Evolutionary conservation across 306 rosid genomes (phyloP).

Genomic region (Inga laurina): DNA sequence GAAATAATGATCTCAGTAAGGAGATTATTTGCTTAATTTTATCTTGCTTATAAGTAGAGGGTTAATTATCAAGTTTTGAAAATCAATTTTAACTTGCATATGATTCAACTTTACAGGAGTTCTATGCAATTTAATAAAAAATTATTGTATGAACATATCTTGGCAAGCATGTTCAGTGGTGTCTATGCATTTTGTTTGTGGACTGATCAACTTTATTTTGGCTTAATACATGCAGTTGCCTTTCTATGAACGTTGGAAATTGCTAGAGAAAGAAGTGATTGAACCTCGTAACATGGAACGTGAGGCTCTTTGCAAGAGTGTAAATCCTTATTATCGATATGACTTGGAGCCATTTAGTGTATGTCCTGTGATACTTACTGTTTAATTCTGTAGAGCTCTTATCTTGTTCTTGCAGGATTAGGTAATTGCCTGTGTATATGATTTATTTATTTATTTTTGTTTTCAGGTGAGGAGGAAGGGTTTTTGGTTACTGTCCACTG

Average conservation of each 20-base stretch:
- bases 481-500: conserved; percentile 94
- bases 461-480: conserved; percentile 97
- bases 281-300: conserved; percentile 94
- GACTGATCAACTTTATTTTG: conserved; percentile 28
- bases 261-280: conserved; percentile 97
- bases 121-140: neutral
- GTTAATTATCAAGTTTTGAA: neutral
- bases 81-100: neutral
- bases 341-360: conserved; percentile 97
- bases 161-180: conserved; percentile 16
- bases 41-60: neutral
- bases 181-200: conserved; percentile 11
- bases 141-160: neutral
- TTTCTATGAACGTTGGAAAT: conserved; percentile 91
- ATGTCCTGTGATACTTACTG: conserved; percentile 33
- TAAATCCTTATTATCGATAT: conserved; percentile 81
- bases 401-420: conserved; percentile 27
- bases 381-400: conserved; percentile 20
- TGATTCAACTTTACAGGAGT: neutral
- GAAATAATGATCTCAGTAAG: neutral
- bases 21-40: neutral
- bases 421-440: conserved; percentile 21
- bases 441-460: conserved; percentile 17
- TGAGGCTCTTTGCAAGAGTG: conserved; percentile 62
- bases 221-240: conserved; percentile 73